Percentiles rank a stretch among this genome's conserved stretches.
These are phyloP conservation scores for Marchantia paleacea DNA, from an alignment of 225 moss, liverwort and hornwort genomes.

Conservation along the genomic window DNA sequence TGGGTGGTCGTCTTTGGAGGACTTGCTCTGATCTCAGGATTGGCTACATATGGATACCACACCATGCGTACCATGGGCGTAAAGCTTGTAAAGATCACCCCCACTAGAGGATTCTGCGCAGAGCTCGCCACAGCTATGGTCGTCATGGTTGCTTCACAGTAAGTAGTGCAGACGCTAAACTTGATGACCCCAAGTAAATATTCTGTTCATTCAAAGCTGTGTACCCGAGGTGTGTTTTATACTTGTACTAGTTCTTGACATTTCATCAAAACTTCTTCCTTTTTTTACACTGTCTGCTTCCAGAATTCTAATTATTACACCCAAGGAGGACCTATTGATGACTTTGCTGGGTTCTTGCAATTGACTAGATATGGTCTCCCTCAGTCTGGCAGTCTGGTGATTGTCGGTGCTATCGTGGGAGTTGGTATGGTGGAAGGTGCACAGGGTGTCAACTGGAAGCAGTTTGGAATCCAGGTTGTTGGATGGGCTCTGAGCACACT, in stretches of 20 bases:
- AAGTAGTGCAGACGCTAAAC: too few species aligned
- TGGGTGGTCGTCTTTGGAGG: slow-evolving; percentile 30
- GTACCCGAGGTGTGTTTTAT: too few species aligned
- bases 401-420: slow-evolving; percentile 37
- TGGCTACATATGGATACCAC: slow-evolving; percentile 28
- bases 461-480: slow-evolving; percentile 2
- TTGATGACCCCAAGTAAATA: too few species aligned
- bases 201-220: too few species aligned
- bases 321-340: too few species aligned
- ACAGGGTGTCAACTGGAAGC: slow-evolving; percentile 34
- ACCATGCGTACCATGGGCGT: slow-evolving; percentile 34
- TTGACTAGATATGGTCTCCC: slow-evolving; percentile 26
- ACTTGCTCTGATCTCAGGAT: not conserved
- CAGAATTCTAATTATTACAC: too few species aligned
- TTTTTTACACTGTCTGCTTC: too few species aligned
- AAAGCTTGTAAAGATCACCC: slow-evolving; percentile 37
- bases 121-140: slow-evolving; percentile 39
- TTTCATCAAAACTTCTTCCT: too few species aligned
- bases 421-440: slow-evolving; percentile 34
- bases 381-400: slow-evolving; percentile 28
- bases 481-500: slow-evolving; percentile 23
- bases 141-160: slow-evolving; percentile 34
- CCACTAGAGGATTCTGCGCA: slow-evolving; percentile 28
- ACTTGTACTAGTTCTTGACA: too few species aligned
- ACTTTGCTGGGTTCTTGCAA: too few species aligned